Conservation (phyloP, 1,284 basidiomycete genomes). For the Tetrapyrgos nigripes region DNA sequence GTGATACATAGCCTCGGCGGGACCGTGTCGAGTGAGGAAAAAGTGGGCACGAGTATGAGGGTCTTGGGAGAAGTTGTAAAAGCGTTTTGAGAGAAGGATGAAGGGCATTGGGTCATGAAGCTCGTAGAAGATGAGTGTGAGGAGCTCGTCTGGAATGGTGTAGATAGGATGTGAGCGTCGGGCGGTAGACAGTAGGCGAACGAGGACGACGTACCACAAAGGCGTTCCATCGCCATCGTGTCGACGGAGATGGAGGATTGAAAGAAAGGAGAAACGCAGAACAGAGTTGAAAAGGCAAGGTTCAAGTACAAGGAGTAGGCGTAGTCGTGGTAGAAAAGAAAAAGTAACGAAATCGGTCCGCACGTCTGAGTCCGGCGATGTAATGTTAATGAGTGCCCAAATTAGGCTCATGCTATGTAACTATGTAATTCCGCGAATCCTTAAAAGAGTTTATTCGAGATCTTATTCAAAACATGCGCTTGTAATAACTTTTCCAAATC, state of each 20-base stretch:
- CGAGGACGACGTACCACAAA: conserved; percentile 58
- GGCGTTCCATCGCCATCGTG: conserved; percentile 55
- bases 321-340: conserved; percentile 19
- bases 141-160: conserved; percentile 62
- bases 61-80: conserved; percentile 68
- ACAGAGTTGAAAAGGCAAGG: conserved; percentile 2
- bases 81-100: conserved; percentile 61
- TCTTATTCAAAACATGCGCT: conserved; percentile 51
- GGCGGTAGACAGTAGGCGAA: conserved; percentile 19
- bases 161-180: conserved; percentile 11
- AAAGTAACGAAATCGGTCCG: conserved; percentile 4
- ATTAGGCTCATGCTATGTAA: too few relatives aligned
- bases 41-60: conserved; percentile 77
- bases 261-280: background rate
- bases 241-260: background rate
- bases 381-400: too few relatives aligned
- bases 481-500: conserved; percentile 81
- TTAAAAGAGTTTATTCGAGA: conserved; percentile 4
- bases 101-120: conserved; percentile 67
- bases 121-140: conserved; percentile 75
- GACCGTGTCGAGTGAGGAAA: conserved; percentile 74
- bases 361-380: background rate
- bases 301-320: conserved; percentile 5
- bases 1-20: conserved; percentile 70
- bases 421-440: background rate